Evolutionary conservation across 768 basidiomycete species (phyloP), one percentile per base, ranked within the genome.

Genomic region (Clathrus columnatus): DNA sequence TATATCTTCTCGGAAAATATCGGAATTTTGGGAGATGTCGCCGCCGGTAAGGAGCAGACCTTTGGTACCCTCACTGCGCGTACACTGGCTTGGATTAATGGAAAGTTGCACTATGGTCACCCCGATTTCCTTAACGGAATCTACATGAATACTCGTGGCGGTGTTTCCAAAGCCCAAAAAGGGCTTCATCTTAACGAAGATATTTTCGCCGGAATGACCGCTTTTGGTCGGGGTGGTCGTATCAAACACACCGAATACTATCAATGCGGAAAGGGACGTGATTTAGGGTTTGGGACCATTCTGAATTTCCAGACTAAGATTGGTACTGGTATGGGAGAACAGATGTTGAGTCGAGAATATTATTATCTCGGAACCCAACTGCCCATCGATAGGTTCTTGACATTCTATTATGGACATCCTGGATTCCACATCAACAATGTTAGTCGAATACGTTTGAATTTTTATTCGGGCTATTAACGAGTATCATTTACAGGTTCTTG

Each of bases 1-100:
- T 99, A 99, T 71, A 97, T 99, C 68, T 99, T 99, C 74, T 98
- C 96, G 51, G 96, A 99, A 75, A 97, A 97, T 67, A 98, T 98
- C 60, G 96, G 96, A 77, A 95, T 98, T 63, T 78, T 99, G 47
- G 96, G 96, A 64, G 96, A 99, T 71, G 80, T 99, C 45, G 96
- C 96, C 42, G 96, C 96, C 58, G 94, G 96, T 17, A 98, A 99
- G 76, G 96, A 99, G 71, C 96, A 98, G 70, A 99, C 96, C 36
- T 99, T 99, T 69, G 96, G 96, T 67, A 98, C 96, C 0, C 82
- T 99, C 59, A 82, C 91, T n/a, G 95, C 94, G 11, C 84, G 96
- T 48, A 85, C 90, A 1, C 84, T 95, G 76, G 90, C 95, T 0
- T 97, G 91, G 88, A 90, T 98, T 59, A 95, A 95, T 36, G 96